Evolutionary conservation across 164 flowering plant species (phyloP).

Genomic region (Magnolia kwangsiensis): DNA sequence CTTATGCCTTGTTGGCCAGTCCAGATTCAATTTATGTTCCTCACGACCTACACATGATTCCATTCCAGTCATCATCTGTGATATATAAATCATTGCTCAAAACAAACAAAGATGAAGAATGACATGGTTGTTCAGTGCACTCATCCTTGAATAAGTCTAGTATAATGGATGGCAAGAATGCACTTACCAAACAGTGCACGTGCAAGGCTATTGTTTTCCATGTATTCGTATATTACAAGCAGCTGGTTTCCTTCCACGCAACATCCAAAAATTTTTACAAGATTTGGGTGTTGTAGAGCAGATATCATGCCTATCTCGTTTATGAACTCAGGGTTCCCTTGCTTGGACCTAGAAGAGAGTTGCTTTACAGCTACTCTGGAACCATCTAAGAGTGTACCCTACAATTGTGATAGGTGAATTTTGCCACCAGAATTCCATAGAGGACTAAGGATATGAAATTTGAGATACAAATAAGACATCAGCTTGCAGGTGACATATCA

Average conservation of each 20-base stretch:
- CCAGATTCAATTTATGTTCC: constrained; percentile 29
- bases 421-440: background rate
- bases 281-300: constrained; percentile 57
- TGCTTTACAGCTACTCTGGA: constrained; percentile 53
- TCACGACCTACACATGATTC: constrained; percentile 29
- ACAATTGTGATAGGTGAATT: background rate
- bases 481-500: background rate
- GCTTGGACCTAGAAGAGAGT: constrained; percentile 56
- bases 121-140: background rate
- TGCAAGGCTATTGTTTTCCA: constrained; percentile 56
- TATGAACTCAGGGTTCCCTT: constrained; percentile 62
- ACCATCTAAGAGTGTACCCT: constrained; percentile 38
- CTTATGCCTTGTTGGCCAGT: constrained; percentile 57
- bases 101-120: background rate
- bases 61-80: background rate
- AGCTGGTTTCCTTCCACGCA: constrained; percentile 52
- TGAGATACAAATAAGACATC: background rate
- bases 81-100: background rate
- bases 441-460: background rate
- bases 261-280: constrained; percentile 51
- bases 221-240: constrained; percentile 47
- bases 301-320: constrained; percentile 66
- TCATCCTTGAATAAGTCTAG: background rate
- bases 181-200: constrained; percentile 44
- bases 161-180: background rate